Conservation (phyloP, 192 early-diverging fungal species). For the Obelidium mucronatum region DNA sequence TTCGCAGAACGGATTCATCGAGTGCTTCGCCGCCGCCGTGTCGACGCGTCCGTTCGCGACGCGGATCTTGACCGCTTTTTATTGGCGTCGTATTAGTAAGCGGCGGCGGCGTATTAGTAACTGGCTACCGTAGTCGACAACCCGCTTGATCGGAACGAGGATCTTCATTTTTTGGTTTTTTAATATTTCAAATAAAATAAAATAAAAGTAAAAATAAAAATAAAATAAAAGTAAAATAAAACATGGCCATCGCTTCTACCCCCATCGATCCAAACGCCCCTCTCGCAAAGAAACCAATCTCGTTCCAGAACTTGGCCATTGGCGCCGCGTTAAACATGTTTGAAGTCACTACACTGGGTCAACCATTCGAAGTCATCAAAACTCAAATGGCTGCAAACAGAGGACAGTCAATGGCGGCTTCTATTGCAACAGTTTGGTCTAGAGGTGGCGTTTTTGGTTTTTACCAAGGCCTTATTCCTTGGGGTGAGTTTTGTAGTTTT, state of each 20-base stretch:
- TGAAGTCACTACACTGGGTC: constrained; percentile 57
- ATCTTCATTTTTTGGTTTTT: constrained; percentile 62
- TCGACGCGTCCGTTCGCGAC: constrained; percentile 93
- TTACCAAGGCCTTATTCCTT: constrained; percentile 91
- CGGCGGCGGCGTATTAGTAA: background rate
- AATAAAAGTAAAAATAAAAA: no score
- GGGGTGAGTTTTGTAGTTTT: constrained; percentile 33
- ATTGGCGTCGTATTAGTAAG: background rate
- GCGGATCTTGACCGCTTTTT: constrained; percentile 91
- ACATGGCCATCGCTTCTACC: constrained; percentile 38
- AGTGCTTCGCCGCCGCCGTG: constrained; percentile 74
- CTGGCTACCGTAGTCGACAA: constrained; percentile 81
- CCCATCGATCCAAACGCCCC: constrained; percentile 50
- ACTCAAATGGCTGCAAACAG: constrained; percentile 94
- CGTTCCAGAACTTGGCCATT: constrained; percentile 84
- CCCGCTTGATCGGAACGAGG: constrained; percentile 94
- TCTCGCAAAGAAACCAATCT: constrained; percentile 87
- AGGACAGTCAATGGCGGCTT: constrained; percentile 75
- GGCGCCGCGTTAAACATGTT: constrained; percentile 78
- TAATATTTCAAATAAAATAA: no score
- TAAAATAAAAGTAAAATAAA: no score
- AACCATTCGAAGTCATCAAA: constrained; percentile 83
- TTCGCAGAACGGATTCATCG: constrained; percentile 99
- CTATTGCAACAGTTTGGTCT: constrained; percentile 78
- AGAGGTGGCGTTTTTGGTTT: constrained; percentile 91